A percentile compares a stretch with the other conserved stretches of the same genome.
phyloP scores from a whole-genome alignment of 2,329 filamentous ascomycete species.

The Alternaria metachromatica region DNA sequence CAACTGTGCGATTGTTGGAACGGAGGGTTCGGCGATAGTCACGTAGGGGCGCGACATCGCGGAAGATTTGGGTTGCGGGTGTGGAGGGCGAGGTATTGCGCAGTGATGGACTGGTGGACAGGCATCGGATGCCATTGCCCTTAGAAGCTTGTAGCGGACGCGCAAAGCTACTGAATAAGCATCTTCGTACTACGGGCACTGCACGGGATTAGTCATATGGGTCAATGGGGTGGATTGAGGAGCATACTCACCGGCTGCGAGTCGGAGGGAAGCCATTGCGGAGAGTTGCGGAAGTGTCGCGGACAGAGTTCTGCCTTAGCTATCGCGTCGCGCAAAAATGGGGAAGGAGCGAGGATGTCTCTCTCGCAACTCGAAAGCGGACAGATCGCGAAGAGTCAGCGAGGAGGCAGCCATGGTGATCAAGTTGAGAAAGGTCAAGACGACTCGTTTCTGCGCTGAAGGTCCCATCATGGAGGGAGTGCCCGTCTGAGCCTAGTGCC shows the following conservation, averaged over 20 bases:
- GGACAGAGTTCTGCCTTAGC: constrained; percentile 11
- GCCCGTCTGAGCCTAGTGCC: constrained; percentile 15
- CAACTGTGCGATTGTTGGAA: constrained; percentile 73
- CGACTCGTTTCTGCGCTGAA: constrained; percentile 35
- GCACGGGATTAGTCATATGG: constrained; percentile 12
- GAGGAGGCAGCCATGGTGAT: constrained; percentile 22
- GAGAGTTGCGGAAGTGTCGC: constrained; percentile 29
- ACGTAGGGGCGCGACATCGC: constrained; percentile 74
- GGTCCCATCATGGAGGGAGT: constrained; percentile 13
- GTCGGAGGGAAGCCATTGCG: constrained; percentile 34
- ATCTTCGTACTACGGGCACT: constrained; percentile 19
- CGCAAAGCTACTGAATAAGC: constrained; percentile 3
- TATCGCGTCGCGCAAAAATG: background rate
- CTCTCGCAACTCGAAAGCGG: constrained; percentile 10
- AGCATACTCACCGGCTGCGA: constrained; percentile 22
- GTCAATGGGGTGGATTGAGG: constrained; percentile 15
- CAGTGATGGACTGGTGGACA: constrained; percentile 27
- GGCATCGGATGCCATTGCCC: constrained; percentile 20
- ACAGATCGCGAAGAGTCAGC: background rate
- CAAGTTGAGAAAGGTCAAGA: constrained; percentile 25
- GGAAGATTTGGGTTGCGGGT: constrained; percentile 70
- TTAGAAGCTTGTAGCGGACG: background rate
- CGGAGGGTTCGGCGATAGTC: constrained; percentile 71
- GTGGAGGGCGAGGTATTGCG: constrained; percentile 26
- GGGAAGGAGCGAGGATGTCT: background rate